Evolutionary conservation across 1,284 basidiomycete species (phyloP), one percentile per base, ranked within the genome.

Genomic region (Chiua sp.): DNA sequence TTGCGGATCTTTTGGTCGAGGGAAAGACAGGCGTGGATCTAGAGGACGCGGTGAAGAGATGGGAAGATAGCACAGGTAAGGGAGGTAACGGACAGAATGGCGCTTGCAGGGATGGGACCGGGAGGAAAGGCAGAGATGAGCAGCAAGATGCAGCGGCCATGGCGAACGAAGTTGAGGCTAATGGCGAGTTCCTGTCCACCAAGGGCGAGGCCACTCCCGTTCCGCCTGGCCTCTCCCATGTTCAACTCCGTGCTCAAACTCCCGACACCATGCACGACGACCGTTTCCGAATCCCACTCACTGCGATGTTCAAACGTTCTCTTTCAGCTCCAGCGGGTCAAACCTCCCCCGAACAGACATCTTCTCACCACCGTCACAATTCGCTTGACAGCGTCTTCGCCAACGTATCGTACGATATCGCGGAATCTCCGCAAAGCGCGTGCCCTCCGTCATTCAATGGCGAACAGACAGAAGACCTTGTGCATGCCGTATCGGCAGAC

Each of bases 271-370:
- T 62, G 39, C 63, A 64, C 37, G 75, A 78, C 51, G 62, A 69
- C 11, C 72, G 78, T 39, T 81, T 81, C 73, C 75, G 69, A 50
- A 74, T 84, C 26, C 81, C 84, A 7, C 79, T 86, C 51, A 85
- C 84, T 8, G 77, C 82, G 42, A 85, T 87, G 82, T 85, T 83
- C 75, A 84, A 79, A 68, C 83, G 86, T 51, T 85, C 84, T 20
- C 74, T 82, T 3, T 87, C 86, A 35, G 82, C 79, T 4, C 82
- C 86, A 35, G 79, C 79, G 3, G 66, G 74, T 56, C 78, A 71
- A 39, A 26, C 56, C 20, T 57, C 63, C 33, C 59, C 64, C 8
- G 39, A 55, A 32, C 53, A 63, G 39, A 46, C 53, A 18, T 44
- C 59, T 33, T 60, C 64, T 53, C 63, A 65, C 50, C 57, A 55